Conservation (phyloP, 176 grass and related monocot species). For the Saccharum officinarum region DNA sequence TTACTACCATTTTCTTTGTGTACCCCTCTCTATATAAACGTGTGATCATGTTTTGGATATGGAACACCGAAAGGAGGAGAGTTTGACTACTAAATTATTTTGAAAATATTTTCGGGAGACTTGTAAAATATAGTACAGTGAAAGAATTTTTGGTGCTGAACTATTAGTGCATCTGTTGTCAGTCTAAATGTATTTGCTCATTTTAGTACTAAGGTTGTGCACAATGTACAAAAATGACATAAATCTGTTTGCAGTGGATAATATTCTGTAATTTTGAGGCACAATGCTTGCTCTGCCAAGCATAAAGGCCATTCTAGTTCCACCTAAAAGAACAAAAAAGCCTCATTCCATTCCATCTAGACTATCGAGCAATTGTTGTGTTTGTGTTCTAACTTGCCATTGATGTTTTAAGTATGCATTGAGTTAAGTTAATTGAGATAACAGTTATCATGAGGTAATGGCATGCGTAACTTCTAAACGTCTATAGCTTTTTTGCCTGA, state of each 20-base stretch:
- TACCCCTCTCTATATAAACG: neutral
- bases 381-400: too few species aligned
- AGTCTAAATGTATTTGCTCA: neutral
- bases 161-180: neutral
- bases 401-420: too few species aligned
- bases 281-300: neutral
- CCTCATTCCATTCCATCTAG: neutral
- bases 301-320: neutral
- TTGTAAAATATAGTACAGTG: neutral
- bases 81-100: neutral
- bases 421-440: too few species aligned
- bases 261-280: neutral
- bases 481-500: too few species aligned
- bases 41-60: neutral
- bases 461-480: too few species aligned
- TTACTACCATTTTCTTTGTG: neutral
- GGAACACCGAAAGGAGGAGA: neutral
- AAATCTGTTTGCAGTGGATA: neutral
- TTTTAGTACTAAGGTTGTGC: neutral
- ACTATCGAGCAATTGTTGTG: too few species aligned
- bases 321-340: neutral
- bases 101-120: neutral
- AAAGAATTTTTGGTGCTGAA: neutral
- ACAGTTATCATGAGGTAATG: too few species aligned
- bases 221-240: neutral